Percentiles rank a stretch among this genome's conserved stretches.
Evolutionary conservation across 352 stramenopile genomes (phyloP).

Genomic region (Achlya hypogyna): DNA sequence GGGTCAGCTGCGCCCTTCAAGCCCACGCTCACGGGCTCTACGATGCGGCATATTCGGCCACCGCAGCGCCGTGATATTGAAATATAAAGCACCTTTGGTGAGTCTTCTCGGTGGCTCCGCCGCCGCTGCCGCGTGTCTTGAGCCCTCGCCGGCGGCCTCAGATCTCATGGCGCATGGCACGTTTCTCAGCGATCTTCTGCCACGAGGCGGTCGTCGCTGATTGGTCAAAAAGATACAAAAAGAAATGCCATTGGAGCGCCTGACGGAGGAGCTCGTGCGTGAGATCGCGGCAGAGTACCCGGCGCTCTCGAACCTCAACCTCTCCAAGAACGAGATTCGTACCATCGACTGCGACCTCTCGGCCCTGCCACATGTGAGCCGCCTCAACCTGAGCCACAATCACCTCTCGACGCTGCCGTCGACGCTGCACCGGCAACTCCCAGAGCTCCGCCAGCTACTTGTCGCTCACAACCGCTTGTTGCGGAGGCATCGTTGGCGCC

Average conservation of each 20-base stretch:
- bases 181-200: no score
- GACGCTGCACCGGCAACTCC: slow-evolving; percentile 30
- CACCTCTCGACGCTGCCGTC: slow-evolving; percentile 30
- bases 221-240: neutral
- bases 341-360: slow-evolving; percentile 38
- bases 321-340: slow-evolving; percentile 44
- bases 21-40: slow-evolving; percentile 71
- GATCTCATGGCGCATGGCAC: no score
- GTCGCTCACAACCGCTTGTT: slow-evolving; percentile 50
- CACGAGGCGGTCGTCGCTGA: no score
- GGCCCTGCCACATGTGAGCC: slow-evolving; percentile 37
- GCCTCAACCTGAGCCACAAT: slow-evolving; percentile 56
- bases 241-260: slow-evolving; percentile 38
- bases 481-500: slow-evolving; percentile 1
- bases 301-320: slow-evolving; percentile 49
- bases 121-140: no score
- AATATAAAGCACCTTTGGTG: no score
- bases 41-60: slow-evolving; percentile 87
- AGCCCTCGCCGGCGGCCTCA: no score
- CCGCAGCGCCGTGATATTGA: slow-evolving; percentile 87
- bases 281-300: slow-evolving; percentile 55
- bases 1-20: slow-evolving; percentile 88
- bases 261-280: slow-evolving; percentile 51
- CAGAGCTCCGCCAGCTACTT: slow-evolving; percentile 36
- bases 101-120: no score